Conservation (phyloP, 768 basidiomycete species). For the Calocybe indica region DNA sequence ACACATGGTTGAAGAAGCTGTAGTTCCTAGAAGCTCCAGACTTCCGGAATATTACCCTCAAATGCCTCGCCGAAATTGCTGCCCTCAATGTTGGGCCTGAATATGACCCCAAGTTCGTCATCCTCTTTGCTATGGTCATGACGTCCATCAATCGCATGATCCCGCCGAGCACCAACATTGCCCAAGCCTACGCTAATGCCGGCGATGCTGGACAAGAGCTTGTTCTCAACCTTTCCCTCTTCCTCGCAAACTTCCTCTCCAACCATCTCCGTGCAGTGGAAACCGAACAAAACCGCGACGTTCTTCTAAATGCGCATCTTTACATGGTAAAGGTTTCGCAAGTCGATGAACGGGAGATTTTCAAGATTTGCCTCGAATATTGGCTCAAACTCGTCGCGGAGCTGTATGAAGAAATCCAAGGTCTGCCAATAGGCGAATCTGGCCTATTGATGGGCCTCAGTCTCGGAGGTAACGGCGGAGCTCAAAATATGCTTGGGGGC, state of each 20-base stretch:
- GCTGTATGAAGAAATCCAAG: slow-evolving; percentile 95
- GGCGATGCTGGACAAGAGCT: slow-evolving; percentile 94
- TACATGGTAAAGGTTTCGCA: slow-evolving; percentile 99
- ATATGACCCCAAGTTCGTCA: slow-evolving; percentile 97
- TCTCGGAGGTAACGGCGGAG: slow-evolving; percentile 61
- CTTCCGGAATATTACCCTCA: slow-evolving; percentile 94
- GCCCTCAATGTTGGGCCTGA: slow-evolving; percentile 91
- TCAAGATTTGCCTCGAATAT: slow-evolving; percentile 99
- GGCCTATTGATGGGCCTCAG: slow-evolving; percentile 87
- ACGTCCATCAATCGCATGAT: slow-evolving; percentile 96
- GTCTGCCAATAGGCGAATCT: slow-evolving; percentile 81
- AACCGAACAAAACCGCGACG: slow-evolving; percentile 83
- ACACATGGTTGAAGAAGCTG: slow-evolving; percentile 7
- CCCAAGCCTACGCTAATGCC: slow-evolving; percentile 84
- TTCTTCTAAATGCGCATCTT: slow-evolving; percentile 92
- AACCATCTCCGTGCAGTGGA: slow-evolving; percentile 94
- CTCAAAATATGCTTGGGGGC: slow-evolving; percentile 64
- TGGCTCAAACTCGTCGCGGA: slow-evolving; percentile 95
- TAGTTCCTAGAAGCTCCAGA: slow-evolving; percentile 96
- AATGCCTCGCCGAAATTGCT: slow-evolving; percentile 95
- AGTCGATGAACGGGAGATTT: slow-evolving; percentile 97
- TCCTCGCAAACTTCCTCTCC: slow-evolving; percentile 93
- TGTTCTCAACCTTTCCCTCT: slow-evolving; percentile 94
- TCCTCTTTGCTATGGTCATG: slow-evolving; percentile 98
- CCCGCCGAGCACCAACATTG: slow-evolving; percentile 91